These are phyloP conservation scores for Cryptosporidium xiaoi DNA, from an alignment of 169 alveolate species.

Conservation along the genomic window DNA sequence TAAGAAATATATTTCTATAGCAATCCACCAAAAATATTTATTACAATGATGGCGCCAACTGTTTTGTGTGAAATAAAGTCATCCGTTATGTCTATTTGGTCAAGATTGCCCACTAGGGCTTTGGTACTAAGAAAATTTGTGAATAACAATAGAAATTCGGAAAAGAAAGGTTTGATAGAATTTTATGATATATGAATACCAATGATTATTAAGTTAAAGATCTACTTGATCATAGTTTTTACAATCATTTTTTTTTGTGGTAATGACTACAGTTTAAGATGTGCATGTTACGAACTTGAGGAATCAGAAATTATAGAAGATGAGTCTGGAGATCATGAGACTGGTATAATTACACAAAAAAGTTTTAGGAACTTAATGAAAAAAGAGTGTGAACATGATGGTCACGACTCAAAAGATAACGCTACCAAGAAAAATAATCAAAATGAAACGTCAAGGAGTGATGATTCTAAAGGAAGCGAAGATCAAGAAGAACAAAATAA, in stretches of 20 bases:
- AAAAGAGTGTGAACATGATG: background rate
- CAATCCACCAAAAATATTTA: background rate
- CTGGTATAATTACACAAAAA: background rate
- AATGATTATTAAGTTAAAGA: conserved; percentile 3
- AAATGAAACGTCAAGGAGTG: background rate
- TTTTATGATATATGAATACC: background rate
- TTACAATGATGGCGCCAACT: no score
- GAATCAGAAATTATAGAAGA: conserved; percentile 11
- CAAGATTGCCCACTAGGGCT: conserved; percentile 56
- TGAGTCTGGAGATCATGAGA: conserved; percentile 25
- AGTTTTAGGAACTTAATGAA: conserved; percentile 38
- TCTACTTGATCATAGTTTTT: background rate
- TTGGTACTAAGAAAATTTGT: conserved; percentile 13
- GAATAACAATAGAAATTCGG: background rate
- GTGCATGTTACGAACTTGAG: conserved; percentile 20
- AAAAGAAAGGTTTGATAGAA: background rate
- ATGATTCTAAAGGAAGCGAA: background rate
- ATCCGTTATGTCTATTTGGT: conserved; percentile 56
- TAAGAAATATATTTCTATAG: background rate
- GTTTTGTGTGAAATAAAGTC: conserved; percentile 50
- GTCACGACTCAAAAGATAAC: background rate
- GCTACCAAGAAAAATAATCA: background rate
- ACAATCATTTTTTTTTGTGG: background rate
- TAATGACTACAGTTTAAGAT: conserved; percentile 6
- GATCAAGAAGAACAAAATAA: background rate